phyloP scores from a whole-genome alignment of 2,329 filamentous ascomycete genomes.

The Pseudogymnoascus sp. region DNA sequence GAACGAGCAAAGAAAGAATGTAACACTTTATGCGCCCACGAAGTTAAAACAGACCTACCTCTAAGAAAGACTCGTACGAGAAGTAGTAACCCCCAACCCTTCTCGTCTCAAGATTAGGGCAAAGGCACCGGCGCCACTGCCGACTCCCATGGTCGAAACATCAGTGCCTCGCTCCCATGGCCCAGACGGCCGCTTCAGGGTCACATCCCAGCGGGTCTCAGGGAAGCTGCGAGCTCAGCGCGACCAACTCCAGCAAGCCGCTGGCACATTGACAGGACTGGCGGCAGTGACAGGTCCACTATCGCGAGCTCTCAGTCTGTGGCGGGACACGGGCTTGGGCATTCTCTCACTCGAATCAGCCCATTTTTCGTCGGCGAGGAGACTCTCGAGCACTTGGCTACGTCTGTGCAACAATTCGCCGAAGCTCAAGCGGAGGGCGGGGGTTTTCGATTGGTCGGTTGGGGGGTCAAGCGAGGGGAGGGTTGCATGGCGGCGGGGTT shows the following conservation, averaged over 20 bases:
- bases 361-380: not conserved
- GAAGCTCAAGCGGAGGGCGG: not conserved
- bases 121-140: not conserved
- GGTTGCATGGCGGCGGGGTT: not conserved
- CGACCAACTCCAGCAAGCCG: not conserved
- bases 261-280: not conserved
- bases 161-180: constrained; percentile 1
- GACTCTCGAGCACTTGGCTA: not conserved
- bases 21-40: constrained; percentile 5
- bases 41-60: not conserved
- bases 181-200: not conserved
- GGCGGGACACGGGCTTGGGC: not conserved
- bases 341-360: constrained; percentile 2
- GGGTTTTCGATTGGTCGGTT: not conserved
- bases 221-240: not conserved
- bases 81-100: not conserved
- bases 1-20: not conserved
- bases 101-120: constrained; percentile 4
- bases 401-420: not conserved
- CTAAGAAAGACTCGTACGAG: not conserved
- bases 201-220: not conserved
- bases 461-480: not conserved
- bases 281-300: not conserved
- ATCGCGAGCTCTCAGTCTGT: not conserved
- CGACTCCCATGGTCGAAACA: constrained; percentile 7